Evolutionary conservation across 1,284 basidiomycete genomes (phyloP).

Genomic region (Trametes hirsuta): DNA sequence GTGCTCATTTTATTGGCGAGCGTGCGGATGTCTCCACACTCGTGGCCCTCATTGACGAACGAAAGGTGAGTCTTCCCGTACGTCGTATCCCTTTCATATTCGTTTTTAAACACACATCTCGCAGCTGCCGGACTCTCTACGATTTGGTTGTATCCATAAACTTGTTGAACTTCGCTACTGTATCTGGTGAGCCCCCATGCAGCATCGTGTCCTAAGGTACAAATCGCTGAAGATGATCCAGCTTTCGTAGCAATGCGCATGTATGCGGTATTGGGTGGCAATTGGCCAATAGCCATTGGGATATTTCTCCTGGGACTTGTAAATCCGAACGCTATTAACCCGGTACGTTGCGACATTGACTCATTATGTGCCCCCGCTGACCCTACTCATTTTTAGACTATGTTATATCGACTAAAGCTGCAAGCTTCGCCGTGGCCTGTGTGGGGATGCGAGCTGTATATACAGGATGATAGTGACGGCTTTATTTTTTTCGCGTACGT

Average conservation of each 20-base stretch:
- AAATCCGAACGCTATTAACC: neutral
- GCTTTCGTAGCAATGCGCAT: slow-evolving; percentile 1
- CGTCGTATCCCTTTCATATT: neutral
- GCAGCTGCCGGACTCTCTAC: neutral
- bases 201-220: neutral
- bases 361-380: too few relatives aligned
- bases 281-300: neutral
- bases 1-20: neutral
- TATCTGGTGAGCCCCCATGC: neutral
- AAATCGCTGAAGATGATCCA: neutral
- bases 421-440: neutral
- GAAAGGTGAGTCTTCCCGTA: neutral
- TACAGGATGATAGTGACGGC: neutral
- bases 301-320: neutral
- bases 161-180: neutral
- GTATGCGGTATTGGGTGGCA: neutral
- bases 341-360: neutral
- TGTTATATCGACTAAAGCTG: neutral
- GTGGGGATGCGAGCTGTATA: neutral
- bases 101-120: too few relatives aligned
- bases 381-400: neutral
- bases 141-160: neutral
- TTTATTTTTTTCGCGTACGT: neutral
- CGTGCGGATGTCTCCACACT: neutral
- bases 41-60: neutral